Evolutionary conservation across 2,329 filamentous ascomycete species (phyloP).

Genomic region (Xylariaceae sp.): DNA sequence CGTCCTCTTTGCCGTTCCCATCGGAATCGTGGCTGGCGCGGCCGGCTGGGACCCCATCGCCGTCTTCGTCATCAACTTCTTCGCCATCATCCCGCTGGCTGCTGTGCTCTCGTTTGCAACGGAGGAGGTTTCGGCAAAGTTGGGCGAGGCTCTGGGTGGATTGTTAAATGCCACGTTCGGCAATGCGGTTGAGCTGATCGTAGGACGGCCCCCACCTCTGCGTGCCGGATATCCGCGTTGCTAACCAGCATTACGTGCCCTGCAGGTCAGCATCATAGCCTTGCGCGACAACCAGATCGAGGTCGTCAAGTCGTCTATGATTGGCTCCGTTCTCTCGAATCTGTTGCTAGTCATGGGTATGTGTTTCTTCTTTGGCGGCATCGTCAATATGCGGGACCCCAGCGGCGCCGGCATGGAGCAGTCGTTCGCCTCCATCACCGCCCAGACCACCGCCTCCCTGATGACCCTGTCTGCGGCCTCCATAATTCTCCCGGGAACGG

Average conservation of each 20-base stretch:
- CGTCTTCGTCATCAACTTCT: conserved; percentile 71
- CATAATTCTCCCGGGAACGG: conserved; percentile 69
- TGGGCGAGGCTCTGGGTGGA: conserved; percentile 68
- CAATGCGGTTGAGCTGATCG: conserved; percentile 74
- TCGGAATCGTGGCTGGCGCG: conserved; percentile 61
- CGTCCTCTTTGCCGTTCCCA: conserved; percentile 64
- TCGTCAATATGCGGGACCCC: conserved; percentile 50
- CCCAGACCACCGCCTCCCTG: conserved; percentile 67
- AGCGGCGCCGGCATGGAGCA: conserved; percentile 59
- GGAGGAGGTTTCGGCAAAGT: conserved; percentile 64
- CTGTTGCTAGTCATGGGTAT: conserved; percentile 79
- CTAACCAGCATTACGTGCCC: conserved; percentile 9
- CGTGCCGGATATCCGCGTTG: conserved; percentile 2
- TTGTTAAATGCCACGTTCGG: conserved; percentile 71
- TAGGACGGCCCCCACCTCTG: conserved; percentile 28
- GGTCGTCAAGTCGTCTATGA: conserved; percentile 96
- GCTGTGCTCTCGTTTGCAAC: conserved; percentile 70
- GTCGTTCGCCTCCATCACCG: conserved; percentile 66
- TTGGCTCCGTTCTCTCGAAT: conserved; percentile 92
- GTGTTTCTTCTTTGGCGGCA: conserved; percentile 70
- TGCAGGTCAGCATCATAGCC: conserved; percentile 83
- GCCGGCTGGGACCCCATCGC: conserved; percentile 56
- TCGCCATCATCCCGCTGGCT: conserved; percentile 71
- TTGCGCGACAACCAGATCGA: conserved; percentile 79
- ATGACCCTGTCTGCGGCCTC: conserved; percentile 72